Percentiles rank a stretch among this genome's conserved stretches.
Evolutionary conservation across 306 rosid genomes (phyloP).

Genomic region (Acacia crassicarpa): DNA sequence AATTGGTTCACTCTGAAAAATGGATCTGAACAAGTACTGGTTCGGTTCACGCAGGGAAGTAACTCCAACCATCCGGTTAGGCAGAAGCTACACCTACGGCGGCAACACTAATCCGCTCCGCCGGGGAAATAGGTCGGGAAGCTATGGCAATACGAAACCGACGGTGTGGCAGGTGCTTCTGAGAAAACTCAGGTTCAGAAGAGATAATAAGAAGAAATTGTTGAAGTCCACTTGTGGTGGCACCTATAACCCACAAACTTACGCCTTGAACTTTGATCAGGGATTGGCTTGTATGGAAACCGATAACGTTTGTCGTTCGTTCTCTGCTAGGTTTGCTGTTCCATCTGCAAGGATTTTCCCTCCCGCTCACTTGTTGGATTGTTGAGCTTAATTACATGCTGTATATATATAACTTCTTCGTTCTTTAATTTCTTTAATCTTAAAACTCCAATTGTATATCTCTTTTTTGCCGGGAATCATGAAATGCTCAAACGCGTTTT

Average conservation of each 20-base stretch:
- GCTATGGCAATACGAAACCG: constrained; percentile 22
- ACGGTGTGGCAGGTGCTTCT: constrained; percentile 55
- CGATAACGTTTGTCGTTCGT: constrained; percentile 55
- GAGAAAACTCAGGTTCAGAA: constrained; percentile 53
- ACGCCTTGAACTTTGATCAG: constrained; percentile 64
- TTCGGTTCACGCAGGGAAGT: constrained; percentile 36
- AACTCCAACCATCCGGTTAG: constrained; percentile 43
- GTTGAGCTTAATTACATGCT: not conserved
- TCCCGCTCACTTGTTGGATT: constrained; percentile 31
- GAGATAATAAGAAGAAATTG: constrained; percentile 29
- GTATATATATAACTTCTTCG: not conserved
- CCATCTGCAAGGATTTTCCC: constrained; percentile 50
- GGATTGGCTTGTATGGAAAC: constrained; percentile 61
- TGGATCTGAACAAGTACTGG: constrained; percentile 58
- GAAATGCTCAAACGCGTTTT: not conserved
- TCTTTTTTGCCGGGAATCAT: not conserved
- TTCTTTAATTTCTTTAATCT: not conserved
- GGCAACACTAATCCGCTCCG: constrained; percentile 31
- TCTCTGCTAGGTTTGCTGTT: constrained; percentile 70
- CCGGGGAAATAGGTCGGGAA: constrained; percentile 20
- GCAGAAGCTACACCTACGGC: constrained; percentile 41
- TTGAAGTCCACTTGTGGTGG: constrained; percentile 31
- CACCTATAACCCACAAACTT: constrained; percentile 48
- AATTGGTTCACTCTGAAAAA: constrained; percentile 15
- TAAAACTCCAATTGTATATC: not conserved